phyloP scores from a whole-genome alignment of 306 rosid genomes.

The Notholithocarpus densiflorus region DNA sequence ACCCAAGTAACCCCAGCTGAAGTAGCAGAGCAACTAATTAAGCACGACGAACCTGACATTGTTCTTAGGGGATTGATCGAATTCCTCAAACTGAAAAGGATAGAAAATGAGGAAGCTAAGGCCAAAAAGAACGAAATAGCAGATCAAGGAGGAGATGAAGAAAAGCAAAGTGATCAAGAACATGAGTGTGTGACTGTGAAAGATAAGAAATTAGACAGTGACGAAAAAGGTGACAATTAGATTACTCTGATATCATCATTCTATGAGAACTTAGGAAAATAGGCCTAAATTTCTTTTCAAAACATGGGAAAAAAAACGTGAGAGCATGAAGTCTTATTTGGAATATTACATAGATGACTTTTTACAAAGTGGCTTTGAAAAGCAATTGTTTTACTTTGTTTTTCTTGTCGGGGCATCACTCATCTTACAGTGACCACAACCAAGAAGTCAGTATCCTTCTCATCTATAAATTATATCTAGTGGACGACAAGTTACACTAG shows the following conservation, averaged over 20 bases:
- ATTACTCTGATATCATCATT: not conserved
- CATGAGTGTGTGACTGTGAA: not conserved
- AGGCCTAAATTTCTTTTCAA: too few relatives aligned
- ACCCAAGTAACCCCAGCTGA: slow-evolving; percentile 38
- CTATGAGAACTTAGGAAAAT: too few relatives aligned
- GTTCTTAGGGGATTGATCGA: slow-evolving; percentile 21
- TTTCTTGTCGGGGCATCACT: too few relatives aligned
- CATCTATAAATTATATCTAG: too few relatives aligned
- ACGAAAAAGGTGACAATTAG: not conserved
- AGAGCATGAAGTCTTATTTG: too few relatives aligned
- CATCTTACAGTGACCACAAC: too few relatives aligned
- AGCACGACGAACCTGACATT: slow-evolving; percentile 10
- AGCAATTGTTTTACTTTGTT: too few relatives aligned
- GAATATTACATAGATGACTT: too few relatives aligned
- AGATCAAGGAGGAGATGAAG: not conserved
- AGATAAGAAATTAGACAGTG: not conserved
- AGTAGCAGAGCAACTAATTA: slow-evolving; percentile 36
- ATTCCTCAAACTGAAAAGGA: slow-evolving; percentile 23
- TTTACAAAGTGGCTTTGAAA: too few relatives aligned
- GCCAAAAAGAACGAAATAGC: not conserved
- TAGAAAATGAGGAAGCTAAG: slow-evolving; percentile 26
- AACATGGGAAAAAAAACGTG: too few relatives aligned
- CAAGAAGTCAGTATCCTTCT: too few relatives aligned
- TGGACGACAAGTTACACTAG: too few relatives aligned
- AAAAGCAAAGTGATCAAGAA: not conserved